Evolutionary conservation across 1,284 basidiomycete species (phyloP).

Genomic region (Ceratobasidium sp.): DNA sequence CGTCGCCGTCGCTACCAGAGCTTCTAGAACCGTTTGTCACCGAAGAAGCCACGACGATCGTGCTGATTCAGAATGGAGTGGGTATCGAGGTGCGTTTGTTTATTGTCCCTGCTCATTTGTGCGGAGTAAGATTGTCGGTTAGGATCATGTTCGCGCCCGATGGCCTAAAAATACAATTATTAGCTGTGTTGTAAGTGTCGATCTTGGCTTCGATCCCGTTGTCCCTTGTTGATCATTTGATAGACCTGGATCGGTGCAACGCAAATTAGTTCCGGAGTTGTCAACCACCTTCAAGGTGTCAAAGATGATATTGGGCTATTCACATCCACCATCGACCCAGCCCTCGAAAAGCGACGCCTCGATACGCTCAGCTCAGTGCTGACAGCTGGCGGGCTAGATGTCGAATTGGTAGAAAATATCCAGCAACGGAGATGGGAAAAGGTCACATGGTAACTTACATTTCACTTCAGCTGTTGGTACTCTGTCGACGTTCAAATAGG

Average conservation of each 20-base stretch:
- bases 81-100: constrained; percentile 36
- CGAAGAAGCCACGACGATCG: constrained; percentile 26
- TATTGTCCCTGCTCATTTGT: neutral
- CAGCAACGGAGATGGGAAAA: constrained; percentile 34
- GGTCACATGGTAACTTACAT: constrained; percentile 36
- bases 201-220: neutral
- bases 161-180: constrained; percentile 38
- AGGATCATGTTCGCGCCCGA: constrained; percentile 32
- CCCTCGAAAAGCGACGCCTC: constrained; percentile 4
- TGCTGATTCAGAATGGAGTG: constrained; percentile 36
- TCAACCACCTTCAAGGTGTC: constrained; percentile 17
- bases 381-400: constrained; percentile 24
- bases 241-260: constrained; percentile 34
- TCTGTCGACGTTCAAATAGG: too few species aligned
- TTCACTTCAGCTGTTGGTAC: too few species aligned
- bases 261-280: constrained; percentile 27
- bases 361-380: neutral
- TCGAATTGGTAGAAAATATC: constrained; percentile 21
- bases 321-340: neutral
- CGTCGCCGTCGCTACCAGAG: constrained; percentile 33
- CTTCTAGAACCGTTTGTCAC: constrained; percentile 36
- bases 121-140: neutral
- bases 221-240: neutral
- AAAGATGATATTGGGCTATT: constrained; percentile 32
- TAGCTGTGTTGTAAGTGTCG: constrained; percentile 34